Evolutionary conservation across 179 eudicot genomes (phyloP), one percentile per base, ranked within the genome.

Genomic region (Beta macrorhiza): DNA sequence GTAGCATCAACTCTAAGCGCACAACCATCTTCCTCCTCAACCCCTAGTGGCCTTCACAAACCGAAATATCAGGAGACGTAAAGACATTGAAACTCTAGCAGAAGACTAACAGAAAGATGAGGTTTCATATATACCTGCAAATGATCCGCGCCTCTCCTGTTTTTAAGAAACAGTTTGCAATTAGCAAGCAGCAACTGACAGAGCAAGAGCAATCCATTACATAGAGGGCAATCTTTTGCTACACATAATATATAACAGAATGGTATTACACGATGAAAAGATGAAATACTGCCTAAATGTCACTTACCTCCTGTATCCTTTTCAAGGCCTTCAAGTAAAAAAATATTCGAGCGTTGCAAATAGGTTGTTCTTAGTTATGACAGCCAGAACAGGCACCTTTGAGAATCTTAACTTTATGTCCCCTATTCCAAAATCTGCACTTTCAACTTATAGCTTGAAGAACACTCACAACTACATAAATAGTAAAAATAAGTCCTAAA

Each of bases 91-190:
- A 69, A 70, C 19, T 7, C 19, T 14, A 25, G 56, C 49, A 29
- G 32, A 73, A 57, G n/a, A 15, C 32, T 45, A 20, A 25, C 14
- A 25, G 15, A 49, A 9, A 55, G 17, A n/a, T 13, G 4, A 42
- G 49, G 32, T 52, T n/a, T 10, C 61, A 67, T 49, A 49, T 49
- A 49, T 85, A 92, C 98, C 98, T 88, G 94, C 93, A 92, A 78
- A 92, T 85, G 45, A 93, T 59, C 14, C 97, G 86, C 20, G 91
- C 94, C 65, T 91, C 93, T 62, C 94, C 98, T 93, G 77, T 75
- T 65, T 73, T 11, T 8, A 16, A 57, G 25, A 64, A 29, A 55
- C 0, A 19, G 7, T 55, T 37, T n/a, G 49, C 20, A 16, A 20
- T 19, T 19, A 29, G 61, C 0, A 56, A 67, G 42, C 25, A 70